Conservation (phyloP, 2,329 filamentous ascomycete genomes). For the Exophiala dermatitidis region DNA sequence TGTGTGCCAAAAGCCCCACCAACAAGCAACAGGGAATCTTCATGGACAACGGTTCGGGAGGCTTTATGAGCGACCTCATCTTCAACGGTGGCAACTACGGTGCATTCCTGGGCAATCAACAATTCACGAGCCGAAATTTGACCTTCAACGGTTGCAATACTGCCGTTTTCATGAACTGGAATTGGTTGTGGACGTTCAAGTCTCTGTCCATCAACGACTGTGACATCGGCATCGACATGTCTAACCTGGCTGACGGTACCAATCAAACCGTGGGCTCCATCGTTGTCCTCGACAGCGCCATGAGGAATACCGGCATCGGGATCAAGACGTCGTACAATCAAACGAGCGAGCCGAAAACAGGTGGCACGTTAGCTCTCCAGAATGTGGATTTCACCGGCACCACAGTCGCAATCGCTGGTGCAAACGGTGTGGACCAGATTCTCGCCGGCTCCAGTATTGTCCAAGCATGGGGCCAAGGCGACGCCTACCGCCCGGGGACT, state of each 20-base stretch:
- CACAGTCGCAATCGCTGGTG: slow-evolving; percentile 58
- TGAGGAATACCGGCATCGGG: slow-evolving; percentile 68
- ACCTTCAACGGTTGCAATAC: slow-evolving; percentile 76
- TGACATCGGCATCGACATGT: slow-evolving; percentile 71
- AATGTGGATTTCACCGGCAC: slow-evolving; percentile 79
- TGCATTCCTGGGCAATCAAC: slow-evolving; percentile 75
- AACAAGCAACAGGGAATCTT: slow-evolving; percentile 72
- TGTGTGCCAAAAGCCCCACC: slow-evolving; percentile 58
- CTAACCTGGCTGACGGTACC: slow-evolving; percentile 46
- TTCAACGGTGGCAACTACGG: slow-evolving; percentile 78
- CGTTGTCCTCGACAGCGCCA: slow-evolving; percentile 70
- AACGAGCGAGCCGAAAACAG: slow-evolving; percentile 56
- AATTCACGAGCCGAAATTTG: slow-evolving; percentile 78
- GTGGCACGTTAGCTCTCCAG: slow-evolving; percentile 76
- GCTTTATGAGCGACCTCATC: slow-evolving; percentile 73
- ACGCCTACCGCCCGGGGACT: slow-evolving; percentile 47
- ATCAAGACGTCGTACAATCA: slow-evolving; percentile 67
- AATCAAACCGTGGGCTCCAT: slow-evolving; percentile 78
- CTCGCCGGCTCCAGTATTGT: slow-evolving; percentile 65
- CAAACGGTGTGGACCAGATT: slow-evolving; percentile 46
- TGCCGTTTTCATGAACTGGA: slow-evolving; percentile 84
- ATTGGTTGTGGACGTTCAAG: slow-evolving; percentile 81
- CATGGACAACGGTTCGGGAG: slow-evolving; percentile 75
- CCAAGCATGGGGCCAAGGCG: slow-evolving; percentile 70
- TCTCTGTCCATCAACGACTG: slow-evolving; percentile 67